Evolutionary conservation across 1,284 basidiomycete genomes (phyloP).

Genomic region (Puccinia polysora): DNA sequence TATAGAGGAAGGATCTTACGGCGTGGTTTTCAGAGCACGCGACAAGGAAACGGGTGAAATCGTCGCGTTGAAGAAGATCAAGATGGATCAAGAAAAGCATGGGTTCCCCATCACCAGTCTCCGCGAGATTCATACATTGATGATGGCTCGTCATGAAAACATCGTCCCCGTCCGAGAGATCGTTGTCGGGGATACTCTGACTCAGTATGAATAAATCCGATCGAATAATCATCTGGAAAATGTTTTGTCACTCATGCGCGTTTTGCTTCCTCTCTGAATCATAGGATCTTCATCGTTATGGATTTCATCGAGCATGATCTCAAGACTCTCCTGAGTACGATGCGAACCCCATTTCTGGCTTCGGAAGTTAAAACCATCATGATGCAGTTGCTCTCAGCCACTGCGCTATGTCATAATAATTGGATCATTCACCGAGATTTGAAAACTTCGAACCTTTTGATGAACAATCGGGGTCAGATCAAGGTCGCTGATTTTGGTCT

Average conservation of each 20-base stretch:
- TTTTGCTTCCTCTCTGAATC: too few relatives aligned
- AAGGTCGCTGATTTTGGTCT: constrained; percentile 99
- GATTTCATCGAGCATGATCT: constrained; percentile 99
- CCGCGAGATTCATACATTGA: constrained; percentile 88
- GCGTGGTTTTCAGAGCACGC: constrained; percentile 88
- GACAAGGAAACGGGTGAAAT: constrained; percentile 90
- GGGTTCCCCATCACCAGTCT: constrained; percentile 97
- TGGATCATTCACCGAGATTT: constrained; percentile 98
- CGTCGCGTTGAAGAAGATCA: constrained; percentile 95
- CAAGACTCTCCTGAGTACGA: constrained; percentile 84
- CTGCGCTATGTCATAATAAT: constrained; percentile 82
- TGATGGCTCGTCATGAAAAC: constrained; percentile 73
- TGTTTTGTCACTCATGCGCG: constrained; percentile 45
- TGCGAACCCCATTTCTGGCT: constrained; percentile 90
- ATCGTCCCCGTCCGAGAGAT: constrained; percentile 93
- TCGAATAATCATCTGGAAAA: constrained; percentile 46
- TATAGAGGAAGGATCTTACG: constrained; percentile 98
- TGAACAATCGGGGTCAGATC: constrained; percentile 97
- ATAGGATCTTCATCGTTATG: constrained; percentile 96
- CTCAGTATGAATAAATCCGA: constrained; percentile 80
- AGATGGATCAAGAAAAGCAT: constrained; percentile 94
- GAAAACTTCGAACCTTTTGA: constrained; percentile 93
- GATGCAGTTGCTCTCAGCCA: constrained; percentile 86
- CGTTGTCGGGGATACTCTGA: constrained; percentile 97
- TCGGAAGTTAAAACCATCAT: constrained; percentile 97